Percentiles rank a stretch among this genome's conserved stretches.
Conservation (phyloP, 345 rosid genomes). For the Murraya koenigii region DNA sequence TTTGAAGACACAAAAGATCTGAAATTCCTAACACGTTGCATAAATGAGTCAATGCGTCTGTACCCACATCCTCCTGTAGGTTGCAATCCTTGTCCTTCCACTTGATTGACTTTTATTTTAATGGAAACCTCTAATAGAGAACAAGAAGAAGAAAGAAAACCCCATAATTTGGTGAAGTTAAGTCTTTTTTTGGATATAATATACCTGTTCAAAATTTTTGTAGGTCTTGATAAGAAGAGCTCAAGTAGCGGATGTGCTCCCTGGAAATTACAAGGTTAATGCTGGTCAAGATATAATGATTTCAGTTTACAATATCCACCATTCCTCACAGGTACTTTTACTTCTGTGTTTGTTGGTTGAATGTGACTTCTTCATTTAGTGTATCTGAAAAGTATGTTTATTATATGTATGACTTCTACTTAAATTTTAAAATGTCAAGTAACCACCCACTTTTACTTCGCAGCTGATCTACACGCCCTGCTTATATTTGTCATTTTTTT, state of each 20-base stretch:
- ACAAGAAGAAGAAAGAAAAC: neutral
- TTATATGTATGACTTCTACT: too few relatives aligned
- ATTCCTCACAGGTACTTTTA: slow-evolving; percentile 62
- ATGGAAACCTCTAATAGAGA: neutral
- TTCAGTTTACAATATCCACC: slow-evolving; percentile 92
- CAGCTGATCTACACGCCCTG: too few relatives aligned
- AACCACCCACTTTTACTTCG: too few relatives aligned
- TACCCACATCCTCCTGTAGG: slow-evolving; percentile 98
- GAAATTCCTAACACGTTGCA: slow-evolving; percentile 80
- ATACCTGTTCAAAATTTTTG: neutral
- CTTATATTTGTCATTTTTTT: too few relatives aligned
- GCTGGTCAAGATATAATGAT: slow-evolving; percentile 96
- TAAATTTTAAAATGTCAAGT: too few relatives aligned
- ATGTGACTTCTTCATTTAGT: neutral
- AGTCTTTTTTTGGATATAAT: neutral
- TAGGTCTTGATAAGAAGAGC: slow-evolving; percentile 95
- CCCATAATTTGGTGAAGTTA: neutral
- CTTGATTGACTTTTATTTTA: neutral
- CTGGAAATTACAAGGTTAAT: slow-evolving; percentile 84
- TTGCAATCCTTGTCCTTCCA: slow-evolving; percentile 23
- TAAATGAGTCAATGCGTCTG: slow-evolving; percentile 86
- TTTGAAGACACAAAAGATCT: slow-evolving; percentile 76
- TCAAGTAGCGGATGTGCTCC: slow-evolving; percentile 77
- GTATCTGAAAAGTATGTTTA: too few relatives aligned
- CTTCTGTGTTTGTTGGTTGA: slow-evolving; percentile 1